Percentiles rank a stretch among this genome's conserved stretches.
Conservation (phyloP, 176 grass and related monocot genomes). For the barley (Hordeum vulgare) region MorexV3_pseudomolecules_assembly NC_058523.1:162392255-162392754, state of each 20-base stretch:
- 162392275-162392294: not conserved
- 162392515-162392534: not conserved
- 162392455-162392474: not conserved
- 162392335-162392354: not conserved
- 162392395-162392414: not conserved
- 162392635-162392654: not conserved
- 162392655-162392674: not conserved
- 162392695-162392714: not conserved
- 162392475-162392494: not conserved
- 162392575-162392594: not conserved
- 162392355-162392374: too few species aligned
- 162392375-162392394: not conserved
- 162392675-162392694: not conserved
- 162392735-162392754: not conserved
- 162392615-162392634: not conserved
- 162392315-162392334: not conserved
- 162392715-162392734: not conserved
- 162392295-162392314: not conserved
- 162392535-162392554: not conserved
- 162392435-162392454: not conserved
- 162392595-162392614: not conserved
- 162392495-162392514: not conserved
- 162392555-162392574: not conserved
- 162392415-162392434: not conserved
- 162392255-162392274: too few species aligned